phyloP scores from a whole-genome alignment of 2,329 filamentous ascomycete species.

The Lomentospora prolificans region DNA sequence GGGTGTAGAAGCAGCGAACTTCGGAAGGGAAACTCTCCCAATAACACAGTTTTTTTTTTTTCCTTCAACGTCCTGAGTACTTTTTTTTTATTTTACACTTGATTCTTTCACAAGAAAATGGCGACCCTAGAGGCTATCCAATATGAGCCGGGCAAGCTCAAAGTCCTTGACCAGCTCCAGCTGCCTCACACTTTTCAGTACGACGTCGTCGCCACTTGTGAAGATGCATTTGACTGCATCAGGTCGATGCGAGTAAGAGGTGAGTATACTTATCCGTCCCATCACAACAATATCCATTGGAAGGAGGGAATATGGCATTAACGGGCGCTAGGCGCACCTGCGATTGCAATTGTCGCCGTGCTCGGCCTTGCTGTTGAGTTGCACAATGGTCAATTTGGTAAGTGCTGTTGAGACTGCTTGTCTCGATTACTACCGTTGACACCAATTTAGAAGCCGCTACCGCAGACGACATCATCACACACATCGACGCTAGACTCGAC shows the following conservation, averaged over 20 bases:
- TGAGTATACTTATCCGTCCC: constrained; percentile 16
- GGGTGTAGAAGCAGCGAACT: too few relatives aligned
- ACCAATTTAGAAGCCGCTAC: constrained; percentile 29
- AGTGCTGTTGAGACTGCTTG: constrained; percentile 13
- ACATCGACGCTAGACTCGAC: constrained; percentile 68
- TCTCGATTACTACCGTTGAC: constrained; percentile 14
- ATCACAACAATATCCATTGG: background rate
- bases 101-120: constrained; percentile 23
- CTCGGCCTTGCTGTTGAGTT: constrained; percentile 82
- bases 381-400: constrained; percentile 40
- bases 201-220: constrained; percentile 57
- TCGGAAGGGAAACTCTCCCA: too few relatives aligned
- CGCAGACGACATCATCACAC: constrained; percentile 50
- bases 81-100: background rate
- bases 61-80: too few relatives aligned
- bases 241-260: constrained; percentile 66
- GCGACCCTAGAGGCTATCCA: constrained; percentile 66
- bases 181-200: constrained; percentile 74
- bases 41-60: background rate
- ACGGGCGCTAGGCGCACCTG: constrained; percentile 51
- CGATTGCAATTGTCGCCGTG: constrained; percentile 95
- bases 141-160: constrained; percentile 60
- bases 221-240: constrained; percentile 76
- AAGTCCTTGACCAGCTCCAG: constrained; percentile 75
- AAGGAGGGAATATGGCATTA: background rate